phyloP scores from a whole-genome alignment of 768 basidiomycete species.

The Tylopilus rubrobrunneus region DNA sequence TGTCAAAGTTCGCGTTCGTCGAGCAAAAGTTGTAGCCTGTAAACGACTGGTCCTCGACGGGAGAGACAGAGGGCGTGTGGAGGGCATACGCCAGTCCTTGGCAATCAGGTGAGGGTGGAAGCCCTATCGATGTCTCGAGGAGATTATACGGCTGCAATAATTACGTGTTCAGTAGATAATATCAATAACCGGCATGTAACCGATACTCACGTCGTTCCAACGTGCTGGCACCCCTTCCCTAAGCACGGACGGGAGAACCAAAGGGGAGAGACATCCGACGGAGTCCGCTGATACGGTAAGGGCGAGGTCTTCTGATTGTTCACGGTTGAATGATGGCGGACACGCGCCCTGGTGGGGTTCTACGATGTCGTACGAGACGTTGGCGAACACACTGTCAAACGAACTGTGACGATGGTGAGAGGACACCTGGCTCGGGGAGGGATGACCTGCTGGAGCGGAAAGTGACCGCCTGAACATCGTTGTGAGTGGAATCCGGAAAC shows the following conservation, averaged over 20 bases:
- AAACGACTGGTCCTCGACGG: slow-evolving; percentile 24
- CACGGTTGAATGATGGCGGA: slow-evolving; percentile 9
- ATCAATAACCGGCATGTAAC: slow-evolving; percentile 10
- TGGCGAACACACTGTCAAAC: slow-evolving; percentile 29
- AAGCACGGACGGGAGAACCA: slow-evolving; percentile 30
- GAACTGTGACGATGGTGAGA: slow-evolving; percentile 22
- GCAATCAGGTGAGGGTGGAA: slow-evolving; percentile 23
- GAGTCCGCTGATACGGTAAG: slow-evolving; percentile 22
- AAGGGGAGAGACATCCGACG: slow-evolving; percentile 27
- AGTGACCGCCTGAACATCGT: slow-evolving; percentile 64
- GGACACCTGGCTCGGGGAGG: slow-evolving; percentile 6
- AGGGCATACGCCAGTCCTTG: slow-evolving; percentile 21
- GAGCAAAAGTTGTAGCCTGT: slow-evolving; percentile 17
- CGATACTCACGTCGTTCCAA: slow-evolving; percentile 32
- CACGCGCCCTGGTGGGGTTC: slow-evolving; percentile 17
- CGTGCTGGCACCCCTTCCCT: slow-evolving; percentile 28
- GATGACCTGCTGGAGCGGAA: slow-evolving; percentile 46
- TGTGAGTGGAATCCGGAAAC: slow-evolving; percentile 51
- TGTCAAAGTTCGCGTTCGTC: slow-evolving; percentile 8
- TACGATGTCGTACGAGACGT: slow-evolving; percentile 28
- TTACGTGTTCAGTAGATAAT: slow-evolving; percentile 17
- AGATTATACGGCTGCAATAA: slow-evolving; percentile 31
- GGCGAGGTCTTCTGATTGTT: slow-evolving; percentile 21
- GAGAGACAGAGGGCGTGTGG: slow-evolving; percentile 25
- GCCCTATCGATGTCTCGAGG: slow-evolving; percentile 30